A percentile compares a stretch with the other conserved stretches of the same genome.
phyloP scores from a whole-genome alignment of 768 basidiomycete species.

The Macrolepiota albuminosa region DNA sequence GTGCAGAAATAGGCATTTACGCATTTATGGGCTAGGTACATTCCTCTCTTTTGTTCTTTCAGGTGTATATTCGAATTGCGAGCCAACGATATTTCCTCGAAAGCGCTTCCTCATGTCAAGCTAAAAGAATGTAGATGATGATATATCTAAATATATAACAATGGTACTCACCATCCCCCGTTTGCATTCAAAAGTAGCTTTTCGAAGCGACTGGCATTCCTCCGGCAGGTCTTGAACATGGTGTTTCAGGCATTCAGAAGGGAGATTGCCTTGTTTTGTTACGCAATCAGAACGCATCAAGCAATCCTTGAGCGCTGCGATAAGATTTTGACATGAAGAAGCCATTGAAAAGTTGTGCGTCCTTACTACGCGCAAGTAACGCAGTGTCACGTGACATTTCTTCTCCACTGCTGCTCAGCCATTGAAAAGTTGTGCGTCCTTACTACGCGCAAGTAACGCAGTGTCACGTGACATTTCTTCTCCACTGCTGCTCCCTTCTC shows the following conservation, averaged over 20 bases:
- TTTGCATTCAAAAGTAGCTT: slow-evolving; percentile 88
- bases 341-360: slow-evolving; percentile 44
- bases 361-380: background rate
- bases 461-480: background rate
- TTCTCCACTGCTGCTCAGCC: too few species aligned
- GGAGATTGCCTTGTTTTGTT: slow-evolving; percentile 67
- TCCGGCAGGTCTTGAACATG: slow-evolving; percentile 76
- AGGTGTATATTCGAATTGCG: slow-evolving; percentile 42
- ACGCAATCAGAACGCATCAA: slow-evolving; percentile 86
- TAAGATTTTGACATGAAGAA: slow-evolving; percentile 72
- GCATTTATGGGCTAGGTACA: slow-evolving; percentile 11
- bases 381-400: background rate
- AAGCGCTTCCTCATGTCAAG: slow-evolving; percentile 85
- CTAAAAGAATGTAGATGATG: slow-evolving; percentile 28
- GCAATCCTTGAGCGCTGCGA: slow-evolving; percentile 79
- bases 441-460: background rate
- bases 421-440: slow-evolving; percentile 28
- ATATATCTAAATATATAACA: background rate
- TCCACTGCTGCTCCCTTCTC: too few species aligned
- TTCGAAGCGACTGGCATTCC: slow-evolving; percentile 72
- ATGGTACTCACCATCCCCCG: slow-evolving; percentile 66
- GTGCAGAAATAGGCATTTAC: slow-evolving; percentile 1
- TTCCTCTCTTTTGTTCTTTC: slow-evolving; percentile 14
- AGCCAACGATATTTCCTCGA: slow-evolving; percentile 63
- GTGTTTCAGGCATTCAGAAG: slow-evolving; percentile 78